Evolutionary conservation across 2,329 filamentous ascomycete species (phyloP).

Genomic region (Tolypocladium tropicale): DNA sequence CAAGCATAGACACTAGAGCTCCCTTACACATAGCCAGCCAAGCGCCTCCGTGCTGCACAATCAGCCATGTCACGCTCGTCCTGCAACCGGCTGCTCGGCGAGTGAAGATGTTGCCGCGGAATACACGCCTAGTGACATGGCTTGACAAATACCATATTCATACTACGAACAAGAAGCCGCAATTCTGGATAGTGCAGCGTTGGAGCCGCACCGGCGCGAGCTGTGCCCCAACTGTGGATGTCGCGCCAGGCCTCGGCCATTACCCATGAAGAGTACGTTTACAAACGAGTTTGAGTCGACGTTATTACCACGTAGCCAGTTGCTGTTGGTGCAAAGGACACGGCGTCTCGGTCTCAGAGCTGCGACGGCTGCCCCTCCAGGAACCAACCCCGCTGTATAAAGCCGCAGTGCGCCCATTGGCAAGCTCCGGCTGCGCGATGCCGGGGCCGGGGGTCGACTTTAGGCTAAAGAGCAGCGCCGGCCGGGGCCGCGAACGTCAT

Average conservation of each 20-base stretch:
- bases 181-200: no score
- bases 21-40: background rate
- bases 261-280: no score
- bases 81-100: background rate
- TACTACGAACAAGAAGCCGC: no score
- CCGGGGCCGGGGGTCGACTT: background rate
- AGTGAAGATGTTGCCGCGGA: background rate
- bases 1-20: conserved; percentile 12
- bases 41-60: background rate
- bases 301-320: no score
- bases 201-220: no score
- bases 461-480: no score
- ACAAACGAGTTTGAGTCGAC: no score
- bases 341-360: background rate
- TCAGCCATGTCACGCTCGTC: background rate
- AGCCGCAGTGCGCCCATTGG: background rate
- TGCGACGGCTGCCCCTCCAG: background rate
- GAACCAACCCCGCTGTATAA: background rate
- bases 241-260: no score
- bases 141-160: no score
- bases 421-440: background rate
- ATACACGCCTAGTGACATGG: background rate
- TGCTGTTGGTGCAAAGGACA: background rate
- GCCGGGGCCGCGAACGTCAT: no score
- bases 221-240: no score